These are phyloP conservation scores for Gaeumannomyces sp. DNA, from an alignment of 2,329 filamentous ascomycete species.

Conservation along the genomic window DNA sequence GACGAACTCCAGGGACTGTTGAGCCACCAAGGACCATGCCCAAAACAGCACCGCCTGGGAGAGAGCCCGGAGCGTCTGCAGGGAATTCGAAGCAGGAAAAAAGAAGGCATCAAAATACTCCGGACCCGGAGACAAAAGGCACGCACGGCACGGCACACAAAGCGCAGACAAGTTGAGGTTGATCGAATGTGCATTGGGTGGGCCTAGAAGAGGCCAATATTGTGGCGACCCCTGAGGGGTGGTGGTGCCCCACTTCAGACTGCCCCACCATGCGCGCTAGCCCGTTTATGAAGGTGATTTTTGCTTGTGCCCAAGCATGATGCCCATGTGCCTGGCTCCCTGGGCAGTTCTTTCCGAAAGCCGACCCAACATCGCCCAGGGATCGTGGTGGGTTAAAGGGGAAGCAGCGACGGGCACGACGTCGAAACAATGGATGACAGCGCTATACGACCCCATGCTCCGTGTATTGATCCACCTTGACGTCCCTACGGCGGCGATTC, in stretches of 20 bases:
- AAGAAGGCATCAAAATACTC: too few relatives aligned
- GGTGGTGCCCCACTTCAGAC: background rate
- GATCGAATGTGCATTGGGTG: background rate
- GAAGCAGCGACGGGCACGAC: too few relatives aligned
- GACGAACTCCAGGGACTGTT: background rate
- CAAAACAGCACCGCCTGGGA: background rate
- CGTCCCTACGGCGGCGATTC: background rate
- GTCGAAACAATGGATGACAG: too few relatives aligned
- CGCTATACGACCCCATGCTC: too few relatives aligned
- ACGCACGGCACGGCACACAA: too few relatives aligned
- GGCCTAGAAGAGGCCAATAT: background rate
- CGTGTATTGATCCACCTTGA: background rate
- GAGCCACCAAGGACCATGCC: too few relatives aligned
- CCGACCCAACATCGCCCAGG: background rate
- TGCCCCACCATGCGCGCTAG: background rate
- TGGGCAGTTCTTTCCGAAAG: background rate
- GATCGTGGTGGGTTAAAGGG: too few relatives aligned
- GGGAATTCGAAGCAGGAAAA: too few relatives aligned
- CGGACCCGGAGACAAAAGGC: too few relatives aligned
- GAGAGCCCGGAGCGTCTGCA: too few relatives aligned
- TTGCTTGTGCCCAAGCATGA: too few relatives aligned
- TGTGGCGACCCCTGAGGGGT: background rate
- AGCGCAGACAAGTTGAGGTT: background rate
- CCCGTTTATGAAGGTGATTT: background rate
- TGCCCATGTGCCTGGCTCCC: too few relatives aligned